Evolutionary conservation across 148 eudicot species (phyloP).

Genomic region (Chenopodium quinoa): DNA sequence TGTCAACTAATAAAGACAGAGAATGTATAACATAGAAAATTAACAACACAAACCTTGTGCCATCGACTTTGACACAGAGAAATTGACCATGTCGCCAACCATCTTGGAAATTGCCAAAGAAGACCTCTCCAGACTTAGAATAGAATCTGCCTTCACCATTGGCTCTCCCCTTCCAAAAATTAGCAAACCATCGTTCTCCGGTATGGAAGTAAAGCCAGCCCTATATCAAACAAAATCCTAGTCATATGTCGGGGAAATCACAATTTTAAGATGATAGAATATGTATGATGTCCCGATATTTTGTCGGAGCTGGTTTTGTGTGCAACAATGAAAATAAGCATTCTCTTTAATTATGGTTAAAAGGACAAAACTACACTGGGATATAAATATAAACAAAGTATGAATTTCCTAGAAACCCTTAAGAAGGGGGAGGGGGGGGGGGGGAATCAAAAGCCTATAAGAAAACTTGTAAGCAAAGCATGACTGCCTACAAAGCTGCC

Average conservation of each 20-base stretch:
- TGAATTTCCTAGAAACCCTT: background rate
- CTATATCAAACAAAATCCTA: constrained; percentile 30
- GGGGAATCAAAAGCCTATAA: background rate
- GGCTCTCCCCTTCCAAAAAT: constrained; percentile 97
- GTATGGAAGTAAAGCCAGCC: constrained; percentile 94
- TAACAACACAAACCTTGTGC: constrained; percentile 55
- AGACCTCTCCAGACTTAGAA: constrained; percentile 71
- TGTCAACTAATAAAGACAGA: too few relatives aligned
- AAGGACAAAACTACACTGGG: background rate
- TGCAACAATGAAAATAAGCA: too few relatives aligned
- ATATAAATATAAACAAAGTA: background rate
- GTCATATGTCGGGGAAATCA: background rate
- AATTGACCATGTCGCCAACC: constrained; percentile 94
- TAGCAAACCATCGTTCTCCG: constrained; percentile 98
- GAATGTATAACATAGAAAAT: background rate
- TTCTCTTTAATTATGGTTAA: background rate
- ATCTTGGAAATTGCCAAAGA: constrained; percentile 82
- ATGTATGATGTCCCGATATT: background rate
- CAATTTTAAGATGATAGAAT: background rate
- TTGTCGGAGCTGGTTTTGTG: too few relatives aligned
- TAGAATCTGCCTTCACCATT: constrained; percentile 97
- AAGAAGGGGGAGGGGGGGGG: background rate
- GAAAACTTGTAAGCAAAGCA: background rate
- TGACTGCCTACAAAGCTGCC: background rate
- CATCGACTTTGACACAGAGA: constrained; percentile 67